These are phyloP conservation scores for Simplicillium sp. DNA, from an alignment of 2,329 filamentous ascomycete species.

Conservation along the genomic window DNA sequence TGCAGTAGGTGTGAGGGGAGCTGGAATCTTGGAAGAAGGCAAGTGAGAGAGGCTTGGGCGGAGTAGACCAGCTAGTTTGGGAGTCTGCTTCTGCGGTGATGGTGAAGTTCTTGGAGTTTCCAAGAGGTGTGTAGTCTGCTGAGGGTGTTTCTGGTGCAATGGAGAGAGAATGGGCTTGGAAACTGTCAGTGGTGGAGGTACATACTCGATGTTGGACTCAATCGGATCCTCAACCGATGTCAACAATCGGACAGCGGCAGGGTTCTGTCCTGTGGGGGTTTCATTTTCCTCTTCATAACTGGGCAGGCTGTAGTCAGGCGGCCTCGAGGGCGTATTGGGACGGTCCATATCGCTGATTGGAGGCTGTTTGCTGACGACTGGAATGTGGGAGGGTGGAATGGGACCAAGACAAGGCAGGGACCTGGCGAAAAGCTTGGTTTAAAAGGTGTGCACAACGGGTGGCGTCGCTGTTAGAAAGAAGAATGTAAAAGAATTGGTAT, in stretches of 20 bases:
- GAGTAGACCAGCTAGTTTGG: slow-evolving; percentile 1
- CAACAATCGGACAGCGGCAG: slow-evolving; percentile 49
- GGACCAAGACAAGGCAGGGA: slow-evolving; percentile 2
- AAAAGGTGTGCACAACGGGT: too few species aligned
- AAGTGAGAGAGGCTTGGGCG: background rate
- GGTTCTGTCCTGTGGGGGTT: slow-evolving; percentile 35
- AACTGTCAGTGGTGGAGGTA: slow-evolving; percentile 18
- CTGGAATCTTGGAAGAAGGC: slow-evolving; percentile 2
- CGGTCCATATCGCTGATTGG: slow-evolving; percentile 32
- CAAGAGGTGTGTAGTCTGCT: slow-evolving; percentile 5
- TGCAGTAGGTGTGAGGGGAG: slow-evolving; percentile 20
- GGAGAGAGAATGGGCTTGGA: slow-evolving; percentile 8
- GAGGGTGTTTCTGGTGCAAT: slow-evolving; percentile 2
- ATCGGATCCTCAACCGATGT: slow-evolving; percentile 51
- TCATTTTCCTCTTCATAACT: slow-evolving; percentile 47
- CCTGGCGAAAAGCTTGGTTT: too few species aligned
- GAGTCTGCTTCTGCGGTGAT: slow-evolving; percentile 1
- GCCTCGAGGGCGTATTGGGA: slow-evolving; percentile 38
- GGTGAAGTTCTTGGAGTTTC: slow-evolving; percentile 1
- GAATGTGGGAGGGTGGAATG: slow-evolving; percentile 15
- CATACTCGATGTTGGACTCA: slow-evolving; percentile 43
- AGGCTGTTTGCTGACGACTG: slow-evolving; percentile 9
- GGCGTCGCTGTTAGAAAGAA: too few species aligned
- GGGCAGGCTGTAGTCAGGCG: slow-evolving; percentile 48
- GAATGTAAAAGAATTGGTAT: too few species aligned